Evolutionary conservation across 768 basidiomycete genomes (phyloP).

Genomic region (Suillus occidentalis): DNA sequence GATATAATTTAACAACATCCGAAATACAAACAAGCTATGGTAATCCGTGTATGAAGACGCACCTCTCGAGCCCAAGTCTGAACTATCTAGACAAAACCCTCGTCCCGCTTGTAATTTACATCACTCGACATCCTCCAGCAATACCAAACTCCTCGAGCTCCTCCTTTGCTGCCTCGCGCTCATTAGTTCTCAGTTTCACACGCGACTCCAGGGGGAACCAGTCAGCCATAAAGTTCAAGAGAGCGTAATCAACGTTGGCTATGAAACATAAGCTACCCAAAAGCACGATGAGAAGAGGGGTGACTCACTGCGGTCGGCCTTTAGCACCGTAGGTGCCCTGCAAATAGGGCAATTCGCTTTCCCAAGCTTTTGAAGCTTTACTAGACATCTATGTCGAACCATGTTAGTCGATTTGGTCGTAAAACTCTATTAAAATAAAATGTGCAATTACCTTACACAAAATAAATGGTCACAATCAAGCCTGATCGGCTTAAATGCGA

Average conservation of each 20-base stretch:
- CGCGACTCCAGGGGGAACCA: slow-evolving; percentile 89
- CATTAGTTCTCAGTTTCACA: slow-evolving; percentile 72
- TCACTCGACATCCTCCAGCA: slow-evolving; percentile 39
- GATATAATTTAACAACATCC: background rate
- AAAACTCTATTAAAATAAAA: background rate
- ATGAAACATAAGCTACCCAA: background rate
- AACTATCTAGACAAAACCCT: background rate
- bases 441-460: slow-evolving; percentile 53
- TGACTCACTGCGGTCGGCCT: slow-evolving; percentile 71
- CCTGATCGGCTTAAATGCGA: slow-evolving; percentile 92
- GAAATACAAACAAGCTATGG: background rate
- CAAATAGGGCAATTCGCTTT: slow-evolving; percentile 83
- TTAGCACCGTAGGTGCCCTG: slow-evolving; percentile 71
- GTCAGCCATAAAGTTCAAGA: slow-evolving; percentile 84
- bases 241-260: slow-evolving; percentile 80
- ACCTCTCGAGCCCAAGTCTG: too few species aligned
- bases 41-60: background rate
- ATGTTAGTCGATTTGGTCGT: background rate
- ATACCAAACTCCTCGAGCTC: slow-evolving; percentile 66
- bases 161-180: slow-evolving; percentile 71
- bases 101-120: slow-evolving; percentile 27
- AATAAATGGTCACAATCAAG: slow-evolving; percentile 79
- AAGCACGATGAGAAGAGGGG: background rate
- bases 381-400: slow-evolving; percentile 55
- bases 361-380: slow-evolving; percentile 87